Evolutionary conservation across 306 rosid species (phyloP), one percentile per base, ranked within the genome.

Genomic region (Dalbergia oliveri): DNA sequence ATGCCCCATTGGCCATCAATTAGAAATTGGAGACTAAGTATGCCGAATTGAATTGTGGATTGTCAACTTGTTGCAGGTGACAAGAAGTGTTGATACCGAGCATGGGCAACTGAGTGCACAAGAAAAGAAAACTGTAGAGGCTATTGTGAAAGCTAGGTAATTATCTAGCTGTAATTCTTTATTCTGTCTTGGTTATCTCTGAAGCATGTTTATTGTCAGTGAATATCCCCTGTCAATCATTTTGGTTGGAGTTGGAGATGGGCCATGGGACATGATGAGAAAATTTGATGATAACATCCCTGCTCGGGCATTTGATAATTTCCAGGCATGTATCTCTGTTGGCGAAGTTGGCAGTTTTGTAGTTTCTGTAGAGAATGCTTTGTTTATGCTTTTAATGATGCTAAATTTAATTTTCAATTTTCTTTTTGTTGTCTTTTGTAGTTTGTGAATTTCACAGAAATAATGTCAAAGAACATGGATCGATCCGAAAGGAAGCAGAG

Each of bases 231-330:
- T 96, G 73, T 96, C 99, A 50, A 96, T 96, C 72, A 76, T 96
- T 76, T 66, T 96, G 60, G 99, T 96, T 21, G 99, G 99, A 64
- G 98, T 93, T 69, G 99, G 99, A 79, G 99, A 96, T 58, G 99
- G 99, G 50, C 99, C 99, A 4, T 96, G 99, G 99, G 97, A 96
- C 70, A 93, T 89, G 94, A 96, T 96, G 98, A 91, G 82, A 83
- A 83, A 90, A 82, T 96, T 96, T 81, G 97, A 93, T 13, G 98
- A 96, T 66, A 93, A 93, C 88, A 93, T 96, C 83, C 99, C 99
- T 2, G 90, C 94, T 7, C 92, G 99, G 59, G 86, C 87, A 50
- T 96, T 96, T 65, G 99, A 96, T 88, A 93, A 96, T 80, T 96
- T 96, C 87, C 99, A 96, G 93, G 99, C 60, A 81, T 81, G 86